phyloP scores from a whole-genome alignment of 108 stramenopile genomes.

The Discostella stelligeroides region DNA sequence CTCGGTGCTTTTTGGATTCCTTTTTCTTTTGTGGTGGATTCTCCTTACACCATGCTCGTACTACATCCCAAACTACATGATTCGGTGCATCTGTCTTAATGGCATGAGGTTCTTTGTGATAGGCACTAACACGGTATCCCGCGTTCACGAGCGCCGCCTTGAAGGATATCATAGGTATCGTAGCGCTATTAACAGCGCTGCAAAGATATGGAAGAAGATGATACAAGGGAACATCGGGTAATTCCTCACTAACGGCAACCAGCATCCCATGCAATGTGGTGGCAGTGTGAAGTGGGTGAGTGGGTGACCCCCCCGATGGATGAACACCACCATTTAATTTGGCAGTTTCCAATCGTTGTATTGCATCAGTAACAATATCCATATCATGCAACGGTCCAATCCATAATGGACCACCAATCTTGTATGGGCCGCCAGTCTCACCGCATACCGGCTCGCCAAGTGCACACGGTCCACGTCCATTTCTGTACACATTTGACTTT shows the following conservation, averaged over 20 bases:
- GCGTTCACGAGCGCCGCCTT: conserved; percentile 90
- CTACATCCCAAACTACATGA: conserved; percentile 91
- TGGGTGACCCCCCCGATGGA: conserved; percentile 39
- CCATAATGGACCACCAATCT: conserved; percentile 96
- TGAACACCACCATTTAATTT: conserved; percentile 31
- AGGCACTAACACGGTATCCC: conserved; percentile 90
- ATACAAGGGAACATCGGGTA: conserved; percentile 91
- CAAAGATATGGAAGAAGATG: conserved; percentile 86
- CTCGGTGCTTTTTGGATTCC: conserved; percentile 62
- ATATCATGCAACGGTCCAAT: conserved; percentile 92
- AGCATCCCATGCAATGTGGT: conserved; percentile 81
- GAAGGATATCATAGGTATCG: conserved; percentile 75
- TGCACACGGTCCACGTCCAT: conserved; percentile 49
- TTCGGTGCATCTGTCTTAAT: conserved; percentile 96
- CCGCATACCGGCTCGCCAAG: conserved; percentile 46
- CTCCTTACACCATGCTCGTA: conserved; percentile 88
- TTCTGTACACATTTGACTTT: conserved; percentile 59
- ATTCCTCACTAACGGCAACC: conserved; percentile 90
- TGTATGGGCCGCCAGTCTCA: conserved; percentile 84
- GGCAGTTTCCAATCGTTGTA: conserved; percentile 67
- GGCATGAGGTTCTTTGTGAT: conserved; percentile 94
- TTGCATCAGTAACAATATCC: conserved; percentile 72
- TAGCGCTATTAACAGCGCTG: conserved; percentile 63
- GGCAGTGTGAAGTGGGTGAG: conserved; percentile 36
- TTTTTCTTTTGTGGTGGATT: conserved; percentile 66